Percentiles rank a stretch among this genome's conserved stretches.
These are phyloP conservation scores for Paulownia fortunei DNA, from an alignment of 257 asterid genomes.

Conservation along the genomic window DNA sequence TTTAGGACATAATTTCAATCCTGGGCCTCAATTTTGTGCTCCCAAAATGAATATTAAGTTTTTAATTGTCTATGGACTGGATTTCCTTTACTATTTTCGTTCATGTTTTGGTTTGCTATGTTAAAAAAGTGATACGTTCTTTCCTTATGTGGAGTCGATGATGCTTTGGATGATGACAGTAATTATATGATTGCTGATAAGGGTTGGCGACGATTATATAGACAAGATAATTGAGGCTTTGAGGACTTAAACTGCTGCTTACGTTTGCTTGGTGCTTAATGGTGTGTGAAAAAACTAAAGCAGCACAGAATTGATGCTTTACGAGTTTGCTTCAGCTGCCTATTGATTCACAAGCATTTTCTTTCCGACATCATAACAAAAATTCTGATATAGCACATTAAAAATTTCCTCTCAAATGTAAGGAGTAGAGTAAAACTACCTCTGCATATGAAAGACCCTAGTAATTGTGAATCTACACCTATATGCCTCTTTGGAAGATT, in stretches of 20 bases:
- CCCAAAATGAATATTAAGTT: background rate
- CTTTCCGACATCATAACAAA: background rate
- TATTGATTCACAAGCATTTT: background rate
- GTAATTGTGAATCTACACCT: background rate
- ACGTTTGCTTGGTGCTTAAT: conserved; percentile 17
- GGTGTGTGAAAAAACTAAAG: background rate
- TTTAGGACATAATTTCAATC: background rate
- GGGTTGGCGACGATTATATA: conserved; percentile 7
- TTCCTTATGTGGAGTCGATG: background rate
- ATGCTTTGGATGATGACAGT: conserved; percentile 8
- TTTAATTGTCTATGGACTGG: background rate
- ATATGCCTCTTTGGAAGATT: background rate
- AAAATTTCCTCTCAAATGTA: background rate
- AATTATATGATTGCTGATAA: background rate
- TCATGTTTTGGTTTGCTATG: background rate
- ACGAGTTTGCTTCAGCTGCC: background rate
- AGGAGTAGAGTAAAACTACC: background rate
- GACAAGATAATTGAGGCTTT: background rate
- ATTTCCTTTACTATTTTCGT: background rate
- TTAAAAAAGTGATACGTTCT: background rate
- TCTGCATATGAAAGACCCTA: background rate
- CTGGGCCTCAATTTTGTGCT: background rate
- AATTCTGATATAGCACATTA: background rate
- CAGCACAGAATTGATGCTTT: background rate
- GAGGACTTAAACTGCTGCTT: background rate